phyloP scores from a whole-genome alignment of 2,329 filamentous ascomycete species.

The Cryphonectria japonica region DNA sequence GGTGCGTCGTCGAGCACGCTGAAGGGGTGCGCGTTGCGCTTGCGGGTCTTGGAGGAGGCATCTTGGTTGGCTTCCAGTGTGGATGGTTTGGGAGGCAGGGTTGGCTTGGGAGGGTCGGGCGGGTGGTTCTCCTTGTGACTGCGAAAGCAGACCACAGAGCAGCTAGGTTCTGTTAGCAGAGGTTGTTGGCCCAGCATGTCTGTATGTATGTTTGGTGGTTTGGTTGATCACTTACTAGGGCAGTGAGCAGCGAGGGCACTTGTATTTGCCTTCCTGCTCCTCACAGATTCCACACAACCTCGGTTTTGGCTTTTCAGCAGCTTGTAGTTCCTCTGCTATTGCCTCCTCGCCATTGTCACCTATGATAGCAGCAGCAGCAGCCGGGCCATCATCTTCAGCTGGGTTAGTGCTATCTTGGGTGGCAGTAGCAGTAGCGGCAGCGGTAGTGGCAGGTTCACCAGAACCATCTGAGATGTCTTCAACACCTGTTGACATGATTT shows the following conservation, averaged over 20 bases:
- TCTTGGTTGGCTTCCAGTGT: conserved; percentile 24
- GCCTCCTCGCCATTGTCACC: conserved; percentile 7
- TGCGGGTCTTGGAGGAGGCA: conserved; percentile 22
- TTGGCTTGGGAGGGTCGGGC: conserved; percentile 30
- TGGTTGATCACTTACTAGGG: conserved; percentile 55
- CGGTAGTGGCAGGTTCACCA: not conserved
- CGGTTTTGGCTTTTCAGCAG: conserved; percentile 29
- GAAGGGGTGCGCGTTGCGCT: conserved; percentile 48
- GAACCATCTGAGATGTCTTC: not conserved
- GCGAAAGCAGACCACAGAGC: conserved; percentile 59
- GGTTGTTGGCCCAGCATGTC: conserved; percentile 33
- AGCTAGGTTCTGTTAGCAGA: conserved; percentile 44
- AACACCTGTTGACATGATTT: conserved; percentile 21
- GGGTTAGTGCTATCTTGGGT: not conserved
- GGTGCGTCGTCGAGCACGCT: conserved; percentile 54
- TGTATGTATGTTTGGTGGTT: conserved; percentile 44
- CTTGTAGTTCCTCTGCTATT: conserved; percentile 21
- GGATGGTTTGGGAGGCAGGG: conserved; percentile 25
- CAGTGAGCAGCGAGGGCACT: conserved; percentile 61
- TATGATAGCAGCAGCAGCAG: not conserved
- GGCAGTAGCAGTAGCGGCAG: not conserved
- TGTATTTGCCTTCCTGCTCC: conserved; percentile 59
- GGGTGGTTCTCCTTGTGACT: conserved; percentile 39
- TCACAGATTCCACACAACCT: conserved; percentile 60
- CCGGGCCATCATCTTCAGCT: not conserved